These are phyloP conservation scores for Mrakia hoshinonis DNA, from an alignment of 768 basidiomycete species.

Conservation along the genomic window DNA sequence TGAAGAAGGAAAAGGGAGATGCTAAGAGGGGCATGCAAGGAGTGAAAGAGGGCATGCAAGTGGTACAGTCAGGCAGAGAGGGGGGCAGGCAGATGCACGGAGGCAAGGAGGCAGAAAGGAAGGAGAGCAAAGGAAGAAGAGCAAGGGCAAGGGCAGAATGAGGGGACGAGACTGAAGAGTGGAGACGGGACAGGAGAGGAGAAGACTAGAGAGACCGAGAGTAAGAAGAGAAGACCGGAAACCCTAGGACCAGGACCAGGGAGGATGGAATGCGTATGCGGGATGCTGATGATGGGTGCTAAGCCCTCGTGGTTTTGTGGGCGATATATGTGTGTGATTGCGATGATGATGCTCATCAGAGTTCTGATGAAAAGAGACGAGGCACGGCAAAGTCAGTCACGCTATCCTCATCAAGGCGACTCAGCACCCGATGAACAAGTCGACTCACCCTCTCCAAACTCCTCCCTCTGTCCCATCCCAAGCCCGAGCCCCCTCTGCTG, in stretches of 20 bases:
- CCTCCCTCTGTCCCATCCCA: neutral
- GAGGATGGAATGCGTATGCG: neutral
- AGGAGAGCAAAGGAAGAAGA: neutral
- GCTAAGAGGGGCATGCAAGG: neutral
- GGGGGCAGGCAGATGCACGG: neutral
- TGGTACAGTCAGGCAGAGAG: too few relatives aligned
- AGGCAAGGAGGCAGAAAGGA: neutral
- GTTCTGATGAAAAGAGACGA: neutral
- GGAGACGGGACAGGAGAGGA: neutral
- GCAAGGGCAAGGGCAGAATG: neutral
- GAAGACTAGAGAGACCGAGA: neutral
- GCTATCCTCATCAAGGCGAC: neutral
- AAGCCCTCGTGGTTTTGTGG: neutral
- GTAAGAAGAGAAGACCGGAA: too few relatives aligned
- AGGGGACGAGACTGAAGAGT: too few relatives aligned
- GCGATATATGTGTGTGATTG: neutral
- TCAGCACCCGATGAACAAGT: neutral
- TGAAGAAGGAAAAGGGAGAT: neutral
- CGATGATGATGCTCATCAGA: neutral
- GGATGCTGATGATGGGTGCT: neutral
- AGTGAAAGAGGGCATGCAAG: too few relatives aligned
- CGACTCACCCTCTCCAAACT: constrained; percentile 4
- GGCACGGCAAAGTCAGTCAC: neutral
- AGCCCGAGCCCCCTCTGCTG: neutral
- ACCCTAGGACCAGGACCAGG: too few relatives aligned